Conservation (phyloP, 805 yeast genomes). For the Pichia manshurica region DNA sequence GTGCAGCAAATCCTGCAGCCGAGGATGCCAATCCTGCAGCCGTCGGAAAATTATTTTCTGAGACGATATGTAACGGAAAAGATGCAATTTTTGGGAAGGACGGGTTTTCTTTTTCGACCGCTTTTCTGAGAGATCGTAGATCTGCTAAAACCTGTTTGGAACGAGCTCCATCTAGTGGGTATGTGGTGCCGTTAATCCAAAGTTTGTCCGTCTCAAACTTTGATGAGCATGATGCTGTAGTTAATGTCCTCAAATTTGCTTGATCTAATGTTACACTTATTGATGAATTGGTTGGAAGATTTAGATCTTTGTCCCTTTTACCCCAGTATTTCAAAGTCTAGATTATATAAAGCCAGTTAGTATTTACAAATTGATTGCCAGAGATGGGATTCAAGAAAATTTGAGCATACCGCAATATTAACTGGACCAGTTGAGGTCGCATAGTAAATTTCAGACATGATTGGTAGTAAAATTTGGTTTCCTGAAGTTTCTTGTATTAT, state of each 20-base stretch:
- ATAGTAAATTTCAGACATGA: conserved; percentile 38
- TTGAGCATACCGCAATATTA: conserved; percentile 61
- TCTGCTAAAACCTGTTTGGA: conserved; percentile 73
- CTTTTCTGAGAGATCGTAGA: conserved; percentile 59
- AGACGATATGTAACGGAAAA: conserved; percentile 71
- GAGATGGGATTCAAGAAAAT: background rate
- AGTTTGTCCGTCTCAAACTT: conserved; percentile 57
- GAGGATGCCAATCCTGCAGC: conserved; percentile 98
- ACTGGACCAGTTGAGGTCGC: conserved; percentile 96
- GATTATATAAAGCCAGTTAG: too few species aligned
- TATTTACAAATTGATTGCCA: too few species aligned
- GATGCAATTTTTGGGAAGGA: conserved; percentile 55
- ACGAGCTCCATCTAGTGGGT: conserved; percentile 57
- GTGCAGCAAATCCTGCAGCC: conserved; percentile 98
- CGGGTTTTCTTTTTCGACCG: conserved; percentile 51
- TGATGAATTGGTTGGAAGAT: conserved; percentile 93
- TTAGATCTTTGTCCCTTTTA: conserved; percentile 81
- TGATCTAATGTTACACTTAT: conserved; percentile 92
- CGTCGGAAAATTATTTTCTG: conserved; percentile 96
- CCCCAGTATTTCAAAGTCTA: conserved; percentile 97
- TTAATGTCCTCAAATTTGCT: conserved; percentile 82
- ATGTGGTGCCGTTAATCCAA: conserved; percentile 82
- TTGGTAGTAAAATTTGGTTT: too few species aligned
- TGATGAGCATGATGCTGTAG: conserved; percentile 73
- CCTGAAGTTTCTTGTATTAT: too few species aligned